phyloP scores from a whole-genome alignment of 2,329 filamentous ascomycete genomes.

The Calonectria pseudoturangicola region DNA sequence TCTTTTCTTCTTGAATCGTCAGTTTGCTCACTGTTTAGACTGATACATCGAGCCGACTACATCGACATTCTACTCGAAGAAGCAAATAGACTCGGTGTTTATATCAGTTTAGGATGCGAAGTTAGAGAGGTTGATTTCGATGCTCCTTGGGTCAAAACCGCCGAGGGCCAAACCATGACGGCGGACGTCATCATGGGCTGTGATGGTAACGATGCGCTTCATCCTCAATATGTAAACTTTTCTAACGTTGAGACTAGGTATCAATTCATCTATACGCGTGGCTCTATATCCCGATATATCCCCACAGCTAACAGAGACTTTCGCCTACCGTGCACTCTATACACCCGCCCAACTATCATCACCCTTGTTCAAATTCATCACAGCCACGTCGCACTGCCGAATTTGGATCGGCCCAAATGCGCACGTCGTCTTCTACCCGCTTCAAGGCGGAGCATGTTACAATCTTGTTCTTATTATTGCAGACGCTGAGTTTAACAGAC shows the following conservation, averaged over 20 bases:
- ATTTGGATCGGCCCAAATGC: slow-evolving; percentile 16
- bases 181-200: slow-evolving; percentile 42
- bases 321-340: slow-evolving; percentile 13
- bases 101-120: slow-evolving; percentile 32
- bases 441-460: not conserved
- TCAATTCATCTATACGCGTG: slow-evolving; percentile 5
- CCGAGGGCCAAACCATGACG: slow-evolving; percentile 27
- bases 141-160: slow-evolving; percentile 31
- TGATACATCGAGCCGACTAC: slow-evolving; percentile 43
- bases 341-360: not conserved
- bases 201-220: slow-evolving; percentile 37
- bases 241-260: slow-evolving; percentile 15
- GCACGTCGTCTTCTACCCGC: slow-evolving; percentile 15
- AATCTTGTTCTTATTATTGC: slow-evolving; percentile 21
- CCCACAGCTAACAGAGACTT: not conserved
- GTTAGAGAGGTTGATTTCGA: slow-evolving; percentile 36
- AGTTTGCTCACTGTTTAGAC: slow-evolving; percentile 15
- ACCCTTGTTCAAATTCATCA: not conserved
- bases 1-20: not conserved
- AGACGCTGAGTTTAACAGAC: not conserved
- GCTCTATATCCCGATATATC: not conserved
- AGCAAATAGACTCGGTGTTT: slow-evolving; percentile 12
- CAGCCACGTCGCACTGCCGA: not conserved
- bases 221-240: not conserved
- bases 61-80: slow-evolving; percentile 37